Base-by-base conservation (phyloP, 1,139 yeast species). In the Magnusiomyces clavatus region DNA sequence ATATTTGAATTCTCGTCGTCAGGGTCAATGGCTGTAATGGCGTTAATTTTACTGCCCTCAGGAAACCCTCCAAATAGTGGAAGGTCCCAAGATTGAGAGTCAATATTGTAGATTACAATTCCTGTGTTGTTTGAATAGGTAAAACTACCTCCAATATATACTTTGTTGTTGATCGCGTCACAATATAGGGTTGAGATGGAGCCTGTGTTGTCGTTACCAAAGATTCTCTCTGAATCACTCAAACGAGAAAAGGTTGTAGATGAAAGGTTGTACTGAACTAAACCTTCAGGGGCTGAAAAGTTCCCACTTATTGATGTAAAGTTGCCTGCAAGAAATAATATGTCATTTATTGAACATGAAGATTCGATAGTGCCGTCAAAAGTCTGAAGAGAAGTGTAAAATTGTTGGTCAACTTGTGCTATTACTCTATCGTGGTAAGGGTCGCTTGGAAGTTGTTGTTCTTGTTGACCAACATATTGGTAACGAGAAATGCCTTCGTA, bases 61-160 rank as follows among this genome's bases (percentile, higher is more conserved):
- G 83, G 83, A 64, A 92, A 89, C 0, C 98, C 98, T 41, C 77
- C 77, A 69, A 92, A 92, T 0, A 86, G 82, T 1, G 87, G 73
- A 10, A 77, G 67, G 2, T 64, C 54, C 43, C 86, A 69, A 2
- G 69, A 49, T 19, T 73, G 62, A 2, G 77, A 61, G 0, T 75
- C 60, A n/a, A 70, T 64, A 64, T 86, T 76, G 74, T 87, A 90
- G 10, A 81, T 69, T 11, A 87, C 83, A 0, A 80, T 85, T 49
- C 92, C 86, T 56, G 76, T 69, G 0, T 85, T 75, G 43, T 73
- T 68, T 54, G 78, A 72, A 54, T 70, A 83, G 14, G 75, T 67
- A 60, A 92, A 80, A 55, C 79, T 74, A 31, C 98, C 98, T 11
- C 97, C 98, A 50, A 87, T 76, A 63, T 86, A 89, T 0, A 89